Evolutionary conservation across 805 yeast genomes (phyloP).

Genomic region (Monosporozyma unispora): DNA sequence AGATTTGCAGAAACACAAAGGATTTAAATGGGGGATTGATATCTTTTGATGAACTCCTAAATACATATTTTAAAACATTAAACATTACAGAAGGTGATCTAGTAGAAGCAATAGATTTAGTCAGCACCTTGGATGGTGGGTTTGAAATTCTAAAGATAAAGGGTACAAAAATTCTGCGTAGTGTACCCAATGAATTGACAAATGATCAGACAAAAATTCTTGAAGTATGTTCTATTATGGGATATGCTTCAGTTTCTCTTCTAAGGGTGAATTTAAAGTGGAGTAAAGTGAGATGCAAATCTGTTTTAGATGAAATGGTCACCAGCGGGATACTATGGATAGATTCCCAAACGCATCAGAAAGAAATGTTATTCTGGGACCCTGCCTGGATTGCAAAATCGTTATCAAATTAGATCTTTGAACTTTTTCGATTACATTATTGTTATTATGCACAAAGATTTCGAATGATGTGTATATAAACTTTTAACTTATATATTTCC

Average conservation of each 20-base stretch:
- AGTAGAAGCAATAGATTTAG: conserved; percentile 41
- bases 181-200: conserved; percentile 54
- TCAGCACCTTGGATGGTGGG: conserved; percentile 61
- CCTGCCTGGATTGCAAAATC: conserved; percentile 53
- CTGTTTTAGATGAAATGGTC: conserved; percentile 70
- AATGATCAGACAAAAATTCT: conserved; percentile 63
- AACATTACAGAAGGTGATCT: conserved; percentile 42
- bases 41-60: conserved; percentile 44
- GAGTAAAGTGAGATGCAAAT: conserved; percentile 52
- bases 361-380: conserved; percentile 55
- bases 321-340: conserved; percentile 80
- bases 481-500: not conserved
- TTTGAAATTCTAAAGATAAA: conserved; percentile 49
- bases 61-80: conserved; percentile 26
- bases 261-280: conserved; percentile 70
- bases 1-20: conserved; percentile 60
- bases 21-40: conserved; percentile 78
- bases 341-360: conserved; percentile 42
- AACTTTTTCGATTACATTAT: too few relatives aligned
- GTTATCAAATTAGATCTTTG: not conserved
- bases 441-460: too few relatives aligned
- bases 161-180: conserved; percentile 48
- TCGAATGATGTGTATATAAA: not conserved
- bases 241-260: conserved; percentile 57
- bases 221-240: conserved; percentile 69